These are phyloP conservation scores for Azolla pinnata DNA, from an alignment of 75 land plant genomes.

Conservation along the genomic window DNA sequence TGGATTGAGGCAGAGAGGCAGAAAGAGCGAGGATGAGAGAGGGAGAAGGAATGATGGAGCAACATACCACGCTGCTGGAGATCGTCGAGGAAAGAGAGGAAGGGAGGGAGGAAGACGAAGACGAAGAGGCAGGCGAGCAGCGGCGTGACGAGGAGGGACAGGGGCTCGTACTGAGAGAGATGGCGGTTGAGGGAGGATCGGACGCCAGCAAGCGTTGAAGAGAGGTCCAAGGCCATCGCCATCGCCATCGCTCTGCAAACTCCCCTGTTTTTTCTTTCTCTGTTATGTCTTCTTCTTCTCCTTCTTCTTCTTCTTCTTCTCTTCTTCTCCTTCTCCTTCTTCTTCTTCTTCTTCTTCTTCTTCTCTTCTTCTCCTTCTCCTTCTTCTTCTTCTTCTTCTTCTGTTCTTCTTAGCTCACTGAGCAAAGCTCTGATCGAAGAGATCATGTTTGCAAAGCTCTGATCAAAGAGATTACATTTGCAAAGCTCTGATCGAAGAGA, in stretches of 20 bases:
- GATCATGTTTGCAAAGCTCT: no score
- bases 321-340: not conserved
- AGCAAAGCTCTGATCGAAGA: no score
- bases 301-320: not conserved
- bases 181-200: conserved; percentile 39
- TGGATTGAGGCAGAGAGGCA: no score
- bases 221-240: no score
- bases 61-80: not conserved
- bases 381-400: no score
- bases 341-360: no score
- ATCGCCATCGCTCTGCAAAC: not conserved
- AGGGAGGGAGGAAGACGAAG: conserved; percentile 16
- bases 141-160: conserved; percentile 41
- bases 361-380: no score
- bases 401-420: no score
- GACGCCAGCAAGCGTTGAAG: conserved; percentile 17
- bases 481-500: no score
- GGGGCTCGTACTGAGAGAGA: conserved; percentile 56
- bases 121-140: conserved; percentile 42
- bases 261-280: not conserved
- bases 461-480: no score
- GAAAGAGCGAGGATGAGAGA: no score
- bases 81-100: conserved; percentile 19
- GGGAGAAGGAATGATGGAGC: no score
- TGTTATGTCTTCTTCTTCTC: not conserved